Evolutionary conservation across 179 eudicot genomes (phyloP).

Genomic region (Silene vulgaris): DNA sequence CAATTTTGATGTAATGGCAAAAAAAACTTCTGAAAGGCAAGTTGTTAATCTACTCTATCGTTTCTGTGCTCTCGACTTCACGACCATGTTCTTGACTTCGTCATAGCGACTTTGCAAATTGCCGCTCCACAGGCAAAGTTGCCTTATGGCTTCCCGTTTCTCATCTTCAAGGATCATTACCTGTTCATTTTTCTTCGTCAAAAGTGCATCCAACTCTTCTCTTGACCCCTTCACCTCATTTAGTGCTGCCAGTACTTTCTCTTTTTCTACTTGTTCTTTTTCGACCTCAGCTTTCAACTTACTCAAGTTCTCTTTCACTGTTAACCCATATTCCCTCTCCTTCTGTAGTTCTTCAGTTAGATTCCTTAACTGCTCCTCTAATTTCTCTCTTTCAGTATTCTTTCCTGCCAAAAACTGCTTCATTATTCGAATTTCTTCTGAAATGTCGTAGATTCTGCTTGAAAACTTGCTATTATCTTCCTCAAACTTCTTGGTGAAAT

Average conservation of each 20-base stretch:
- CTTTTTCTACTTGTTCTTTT: slow-evolving; percentile 34
- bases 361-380: slow-evolving; percentile 35
- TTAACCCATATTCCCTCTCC: slow-evolving; percentile 33
- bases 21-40: background rate
- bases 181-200: slow-evolving; percentile 50
- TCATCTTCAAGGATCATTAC: slow-evolving; percentile 51
- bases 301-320: slow-evolving; percentile 31
- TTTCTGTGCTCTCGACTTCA: slow-evolving; percentile 23
- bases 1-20: background rate
- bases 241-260: slow-evolving; percentile 23
- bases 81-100: slow-evolving; percentile 44
- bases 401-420: slow-evolving; percentile 38
- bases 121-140: slow-evolving; percentile 66
- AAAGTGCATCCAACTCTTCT: slow-evolving; percentile 31
- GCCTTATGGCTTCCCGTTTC: slow-evolving; percentile 89
- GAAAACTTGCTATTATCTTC: slow-evolving; percentile 56
- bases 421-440: slow-evolving; percentile 54
- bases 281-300: slow-evolving; percentile 39
- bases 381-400: slow-evolving; percentile 38
- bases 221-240: slow-evolving; percentile 35
- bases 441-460: slow-evolving; percentile 34
- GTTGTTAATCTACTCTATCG: slow-evolving; percentile 14
- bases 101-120: slow-evolving; percentile 48
- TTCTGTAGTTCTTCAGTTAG: slow-evolving; percentile 33
- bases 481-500: slow-evolving; percentile 53